Base-by-base conservation (phyloP, 2,329 filamentous ascomycete species). In the Penicillium nordicum region DNA sequence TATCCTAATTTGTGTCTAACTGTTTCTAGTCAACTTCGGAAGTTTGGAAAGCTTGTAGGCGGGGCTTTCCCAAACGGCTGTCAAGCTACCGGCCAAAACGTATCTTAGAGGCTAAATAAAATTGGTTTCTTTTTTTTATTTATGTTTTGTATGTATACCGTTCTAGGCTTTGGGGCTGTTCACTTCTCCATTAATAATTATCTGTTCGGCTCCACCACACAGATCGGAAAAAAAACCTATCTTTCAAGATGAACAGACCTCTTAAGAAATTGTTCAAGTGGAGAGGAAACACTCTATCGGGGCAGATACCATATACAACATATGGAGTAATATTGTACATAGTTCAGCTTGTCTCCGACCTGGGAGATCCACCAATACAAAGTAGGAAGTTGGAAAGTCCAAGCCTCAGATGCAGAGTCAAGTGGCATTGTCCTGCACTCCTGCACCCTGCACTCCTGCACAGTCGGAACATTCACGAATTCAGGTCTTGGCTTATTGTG, bases 61-160 rank as follows among this genome's bases (percentile, higher is more conserved):
- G 30, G 57, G 50, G 29, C 21, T 11, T 43, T 44, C 36, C 46
- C 49, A 54, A 65, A 65, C 63, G 62, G 63, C 62, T 65, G 63
- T 64, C 63, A 65, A 53, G 38, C 52, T 21, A 41, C 48, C 44
- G 55, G 54, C 46, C 58, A 60, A 52, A 46, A 23, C 8, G 27
- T 5, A 40, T 7, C 4, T 11, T 27, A 11, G 5, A 30, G 27
- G 30, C 42, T 40, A 49, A 34, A 37, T 42, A 56, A 56, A 56
- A 29, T 57, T 44, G 48, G 45, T 50, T 58, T 58, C 50, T 34
- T 34, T 47, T 49, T 42, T 51, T 42, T 32, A 43, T 44, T 37
- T 8, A 27, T 21, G 18, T 18, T 18, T 18, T 18, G 18, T 1
- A 18, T 18, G 18, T 18, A 18, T 18, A 23, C 42, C 47, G 9